Evolutionary conservation across 2,329 filamentous ascomycete species (phyloP), one percentile per base, ranked within the genome.

Genomic region (Amphichorda felina): DNA sequence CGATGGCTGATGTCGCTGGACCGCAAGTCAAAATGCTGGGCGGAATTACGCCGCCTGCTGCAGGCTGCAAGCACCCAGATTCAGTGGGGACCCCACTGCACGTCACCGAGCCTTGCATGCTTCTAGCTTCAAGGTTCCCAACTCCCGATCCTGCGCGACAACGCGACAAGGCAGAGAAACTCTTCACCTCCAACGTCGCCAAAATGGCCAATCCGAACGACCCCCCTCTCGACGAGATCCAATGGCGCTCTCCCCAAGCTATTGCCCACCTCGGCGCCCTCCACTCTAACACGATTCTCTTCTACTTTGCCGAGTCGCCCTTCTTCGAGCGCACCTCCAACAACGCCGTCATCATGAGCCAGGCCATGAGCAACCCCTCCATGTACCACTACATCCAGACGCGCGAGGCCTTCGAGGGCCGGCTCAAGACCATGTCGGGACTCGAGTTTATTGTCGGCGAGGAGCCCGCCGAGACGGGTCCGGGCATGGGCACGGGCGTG

Each of bases 311-410:
- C 44, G 61, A 70, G 41, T 81, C 76, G 40, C 75, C 77, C 17
- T 82, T 79, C 57, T 82, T 75, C 57, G 76, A 81, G 54, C 64
- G 59, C 40, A 79, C 73, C 2, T 79, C 74, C 43, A 82, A 81
- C 53, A 82, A 82, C 53, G 72, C 70, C 43, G 63, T 79, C 25
- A 60, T 82, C 27, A 70, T 68, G 47, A 68, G 60, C 42, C 77
- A 82, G 53, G 73, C 75, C 29, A 63, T 72, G 54, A 73, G 66
- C 56, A 80, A 80, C 51, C 61, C 61, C 18, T 60, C 64, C 41
- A 73, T 81, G 64, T 62, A 61, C 31, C 64, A 66, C 32, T 60
- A 72, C 17, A 65, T 82, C 9, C 60, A 66, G 38, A 80, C 72
- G 0, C 70, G 76, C 31, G 74, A 78, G 47, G 63, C 67, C 3